Conservation (phyloP, 768 basidiomycete genomes). For the Hygrophoropsis aurantiaca region DNA sequence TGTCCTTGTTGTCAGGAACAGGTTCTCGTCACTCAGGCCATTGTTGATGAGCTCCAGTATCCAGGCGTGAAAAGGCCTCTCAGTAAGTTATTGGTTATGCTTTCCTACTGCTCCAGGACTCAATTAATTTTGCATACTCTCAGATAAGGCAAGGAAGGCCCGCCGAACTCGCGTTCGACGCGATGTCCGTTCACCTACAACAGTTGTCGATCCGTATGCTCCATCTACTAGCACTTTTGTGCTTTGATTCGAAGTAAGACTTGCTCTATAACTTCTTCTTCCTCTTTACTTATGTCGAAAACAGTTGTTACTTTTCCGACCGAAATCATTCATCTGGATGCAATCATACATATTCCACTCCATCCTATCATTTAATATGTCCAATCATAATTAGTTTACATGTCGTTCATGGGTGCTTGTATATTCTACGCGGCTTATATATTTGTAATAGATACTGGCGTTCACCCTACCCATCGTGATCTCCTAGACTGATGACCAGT, state of each 20-base stretch:
- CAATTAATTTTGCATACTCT: neutral
- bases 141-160: conserved; percentile 8
- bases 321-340: too few species aligned
- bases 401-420: too few species aligned
- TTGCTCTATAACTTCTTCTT: too few species aligned
- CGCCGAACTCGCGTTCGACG: neutral
- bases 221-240: conserved; percentile 11
- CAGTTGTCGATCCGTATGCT: conserved; percentile 6
- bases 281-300: too few species aligned
- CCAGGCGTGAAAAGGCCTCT: conserved; percentile 5
- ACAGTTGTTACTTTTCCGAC: too few species aligned
- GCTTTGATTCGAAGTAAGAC: conserved; percentile 2
- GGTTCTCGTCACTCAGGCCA: neutral
- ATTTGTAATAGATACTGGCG: too few species aligned
- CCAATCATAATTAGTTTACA: too few species aligned
- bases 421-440: too few species aligned
- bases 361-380: too few species aligned
- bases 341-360: too few species aligned
- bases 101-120: neutral
- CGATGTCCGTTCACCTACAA: neutral
- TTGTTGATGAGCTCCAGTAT: neutral
- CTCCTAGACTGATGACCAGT: too few species aligned
- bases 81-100: conserved; percentile 5
- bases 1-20: conserved; percentile 3
- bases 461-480: too few species aligned